phyloP scores from a whole-genome alignment of 2,329 filamentous ascomycete species.

The Fusarium begoniae region DNA sequence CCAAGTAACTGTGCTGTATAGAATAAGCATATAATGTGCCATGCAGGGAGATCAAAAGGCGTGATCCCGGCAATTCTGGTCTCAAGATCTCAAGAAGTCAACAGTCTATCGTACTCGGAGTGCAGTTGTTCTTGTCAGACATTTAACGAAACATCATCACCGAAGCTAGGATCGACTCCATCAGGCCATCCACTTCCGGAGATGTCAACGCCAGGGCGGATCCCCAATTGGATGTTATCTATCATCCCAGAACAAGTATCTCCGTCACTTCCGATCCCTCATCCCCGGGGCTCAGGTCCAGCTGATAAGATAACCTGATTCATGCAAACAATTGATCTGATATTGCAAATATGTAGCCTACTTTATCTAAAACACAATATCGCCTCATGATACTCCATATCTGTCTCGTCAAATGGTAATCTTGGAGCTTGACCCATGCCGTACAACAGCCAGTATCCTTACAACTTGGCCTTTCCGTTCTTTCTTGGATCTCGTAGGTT shows the following conservation, averaged over 20 bases:
- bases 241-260: conserved; percentile 21
- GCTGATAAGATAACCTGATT: conserved; percentile 11
- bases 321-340: background rate
- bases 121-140: background rate
- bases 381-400: background rate
- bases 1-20: background rate
- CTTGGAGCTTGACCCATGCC: background rate
- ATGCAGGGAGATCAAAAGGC: background rate
- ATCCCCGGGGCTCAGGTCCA: background rate
- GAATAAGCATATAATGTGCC: background rate
- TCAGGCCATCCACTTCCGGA: conserved; percentile 22
- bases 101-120: too few relatives aligned
- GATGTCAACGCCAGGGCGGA: conserved; percentile 12
- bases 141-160: background rate
- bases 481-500: conserved; percentile 49
- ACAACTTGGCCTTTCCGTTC: conserved; percentile 53
- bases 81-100: background rate
- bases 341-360: background rate
- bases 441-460: background rate
- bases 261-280: conserved; percentile 26
- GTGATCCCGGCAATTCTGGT: background rate
- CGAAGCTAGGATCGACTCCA: background rate
- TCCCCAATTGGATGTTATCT: conserved; percentile 11
- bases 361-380: background rate
- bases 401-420: background rate